phyloP scores from a whole-genome alignment of 192 early-diverging fungal genomes.

The Backusella luteola region DNA sequence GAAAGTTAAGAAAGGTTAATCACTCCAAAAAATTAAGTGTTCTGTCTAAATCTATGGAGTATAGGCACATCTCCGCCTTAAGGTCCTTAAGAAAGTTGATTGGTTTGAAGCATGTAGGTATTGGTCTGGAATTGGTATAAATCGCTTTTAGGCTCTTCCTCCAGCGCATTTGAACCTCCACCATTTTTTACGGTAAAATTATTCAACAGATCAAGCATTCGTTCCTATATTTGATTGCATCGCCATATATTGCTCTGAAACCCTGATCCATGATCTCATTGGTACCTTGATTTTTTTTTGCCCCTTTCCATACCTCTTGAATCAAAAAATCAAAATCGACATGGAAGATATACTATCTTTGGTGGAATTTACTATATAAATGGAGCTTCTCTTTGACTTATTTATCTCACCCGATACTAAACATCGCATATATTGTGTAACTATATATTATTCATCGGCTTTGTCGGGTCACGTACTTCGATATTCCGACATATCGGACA shows the following conservation, averaged over 20 bases:
- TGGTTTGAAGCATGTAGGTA: background rate
- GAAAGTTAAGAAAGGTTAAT: background rate
- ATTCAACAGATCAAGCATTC: constrained; percentile 2
- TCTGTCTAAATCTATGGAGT: background rate
- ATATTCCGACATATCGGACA: background rate
- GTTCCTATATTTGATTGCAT: background rate
- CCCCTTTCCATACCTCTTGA: background rate
- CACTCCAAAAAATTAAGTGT: background rate
- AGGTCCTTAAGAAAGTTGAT: background rate
- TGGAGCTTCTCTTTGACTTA: background rate
- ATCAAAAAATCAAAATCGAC: background rate
- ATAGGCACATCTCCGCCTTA: background rate
- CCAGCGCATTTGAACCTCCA: constrained; percentile 4
- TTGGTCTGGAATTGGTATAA: background rate
- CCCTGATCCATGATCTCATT: background rate
- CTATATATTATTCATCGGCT: constrained; percentile 1
- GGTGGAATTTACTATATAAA: background rate
- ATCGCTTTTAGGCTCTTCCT: background rate
- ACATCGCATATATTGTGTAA: constrained; percentile 6
- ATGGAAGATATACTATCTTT: background rate
- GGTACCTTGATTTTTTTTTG: background rate
- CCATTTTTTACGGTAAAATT: background rate
- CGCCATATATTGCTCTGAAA: background rate
- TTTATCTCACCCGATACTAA: background rate
- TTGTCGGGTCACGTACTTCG: constrained; percentile 2